Percentiles rank a stretch among this genome's conserved stretches.
Conservation (phyloP, 2,329 filamentous ascomycete species). For the Fusarium hainanense region DNA sequence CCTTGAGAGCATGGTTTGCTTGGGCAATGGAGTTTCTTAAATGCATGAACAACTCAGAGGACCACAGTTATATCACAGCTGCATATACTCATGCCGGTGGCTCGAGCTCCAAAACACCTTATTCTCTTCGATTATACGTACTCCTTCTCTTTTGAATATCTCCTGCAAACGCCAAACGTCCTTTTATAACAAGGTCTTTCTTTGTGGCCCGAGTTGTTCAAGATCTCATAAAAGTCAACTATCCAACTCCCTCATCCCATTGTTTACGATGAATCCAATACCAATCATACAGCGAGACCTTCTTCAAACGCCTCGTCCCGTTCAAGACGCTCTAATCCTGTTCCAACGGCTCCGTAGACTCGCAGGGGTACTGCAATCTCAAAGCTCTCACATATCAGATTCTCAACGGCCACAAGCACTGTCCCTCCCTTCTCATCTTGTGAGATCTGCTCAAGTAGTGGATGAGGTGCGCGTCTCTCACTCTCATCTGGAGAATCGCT, state of each 20-base stretch:
- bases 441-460: slow-evolving; percentile 81
- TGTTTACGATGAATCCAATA: slow-evolving; percentile 23
- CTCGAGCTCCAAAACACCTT: slow-evolving; percentile 20
- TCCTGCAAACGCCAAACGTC: slow-evolving; percentile 24
- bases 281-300: slow-evolving; percentile 53
- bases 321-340: slow-evolving; percentile 66
- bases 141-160: slow-evolving; percentile 29
- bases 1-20: not conserved
- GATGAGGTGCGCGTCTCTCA: slow-evolving; percentile 47
- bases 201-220: slow-evolving; percentile 17
- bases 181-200: slow-evolving; percentile 16
- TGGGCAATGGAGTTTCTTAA: not conserved
- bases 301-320: slow-evolving; percentile 65
- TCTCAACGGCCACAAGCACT: slow-evolving; percentile 81
- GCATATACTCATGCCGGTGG: slow-evolving; percentile 18
- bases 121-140: slow-evolving; percentile 15
- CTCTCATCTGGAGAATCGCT: slow-evolving; percentile 34
- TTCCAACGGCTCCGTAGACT: slow-evolving; percentile 76
- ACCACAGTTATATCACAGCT: slow-evolving; percentile 17
- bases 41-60: slow-evolving; percentile 12
- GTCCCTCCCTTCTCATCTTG: slow-evolving; percentile 80
- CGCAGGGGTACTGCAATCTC: slow-evolving; percentile 86
- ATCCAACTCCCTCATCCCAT: slow-evolving; percentile 27
- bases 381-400: slow-evolving; percentile 86
- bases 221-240: slow-evolving; percentile 18